phyloP scores from a whole-genome alignment of 164 flowering plant genomes.

The Macadamia tetraphylla region DNA sequence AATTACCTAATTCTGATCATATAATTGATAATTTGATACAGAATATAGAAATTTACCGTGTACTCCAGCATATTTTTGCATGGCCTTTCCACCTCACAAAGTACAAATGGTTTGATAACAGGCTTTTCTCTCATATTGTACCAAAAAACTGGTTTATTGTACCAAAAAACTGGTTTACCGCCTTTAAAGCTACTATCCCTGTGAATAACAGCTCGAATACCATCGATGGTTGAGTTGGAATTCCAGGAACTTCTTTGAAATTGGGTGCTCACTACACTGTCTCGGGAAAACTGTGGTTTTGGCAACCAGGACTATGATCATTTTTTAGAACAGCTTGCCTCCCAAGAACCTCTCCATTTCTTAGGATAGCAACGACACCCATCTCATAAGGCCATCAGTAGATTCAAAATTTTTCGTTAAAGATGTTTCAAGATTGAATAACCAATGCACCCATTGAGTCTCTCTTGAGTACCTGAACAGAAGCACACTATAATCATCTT shows the following conservation, averaged over 20 bases:
- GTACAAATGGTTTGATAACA: slow-evolving; percentile 94
- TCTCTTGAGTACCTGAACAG: slow-evolving; percentile 68
- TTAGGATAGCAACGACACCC: slow-evolving; percentile 78
- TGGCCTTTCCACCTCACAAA: slow-evolving; percentile 97
- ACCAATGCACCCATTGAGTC: slow-evolving; percentile 97
- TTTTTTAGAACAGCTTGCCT: slow-evolving; percentile 91
- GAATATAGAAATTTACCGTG: slow-evolving; percentile 38
- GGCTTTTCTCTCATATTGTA: slow-evolving; percentile 99
- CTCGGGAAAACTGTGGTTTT: slow-evolving; percentile 65
- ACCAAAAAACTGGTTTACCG: slow-evolving; percentile 76
- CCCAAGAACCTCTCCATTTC: slow-evolving; percentile 93
- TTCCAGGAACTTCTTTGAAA: slow-evolving; percentile 88
- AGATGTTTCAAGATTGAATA: slow-evolving; percentile 55
- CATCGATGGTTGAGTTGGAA: slow-evolving; percentile 90
- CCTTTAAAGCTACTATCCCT: slow-evolving; percentile 66
- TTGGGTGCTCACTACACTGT: slow-evolving; percentile 96
- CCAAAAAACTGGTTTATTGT: too few species aligned
- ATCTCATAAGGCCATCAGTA: slow-evolving; percentile 80
- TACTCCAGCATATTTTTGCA: slow-evolving; percentile 93
- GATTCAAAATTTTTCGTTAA: slow-evolving; percentile 60
- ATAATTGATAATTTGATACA: not conserved
- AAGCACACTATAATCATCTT: not conserved
- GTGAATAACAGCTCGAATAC: slow-evolving; percentile 76
- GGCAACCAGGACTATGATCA: slow-evolving; percentile 98
- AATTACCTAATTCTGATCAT: not conserved